A percentile compares a stretch with the other conserved stretches of the same genome.
These are phyloP conservation scores for Serendipita vermifera DNA, from an alignment of 768 basidiomycete genomes.

Conservation along the genomic window DNA sequence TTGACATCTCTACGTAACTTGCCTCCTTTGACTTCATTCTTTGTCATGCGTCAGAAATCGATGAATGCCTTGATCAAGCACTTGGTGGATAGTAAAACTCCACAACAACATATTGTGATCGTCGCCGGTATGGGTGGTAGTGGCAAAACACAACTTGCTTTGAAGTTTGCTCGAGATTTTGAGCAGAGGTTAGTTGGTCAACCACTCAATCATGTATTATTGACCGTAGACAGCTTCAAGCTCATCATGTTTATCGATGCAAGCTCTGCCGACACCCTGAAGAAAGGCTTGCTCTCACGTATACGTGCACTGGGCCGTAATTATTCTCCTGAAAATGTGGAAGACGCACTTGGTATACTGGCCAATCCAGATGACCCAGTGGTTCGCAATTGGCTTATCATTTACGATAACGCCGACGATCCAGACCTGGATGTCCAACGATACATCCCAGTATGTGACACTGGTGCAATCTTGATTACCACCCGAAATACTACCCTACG, in stretches of 20 bases:
- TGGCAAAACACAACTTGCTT: slow-evolving; percentile 4
- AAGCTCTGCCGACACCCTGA: neutral
- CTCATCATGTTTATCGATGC: slow-evolving; percentile 4
- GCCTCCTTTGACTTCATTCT: slow-evolving; percentile 4
- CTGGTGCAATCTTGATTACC: neutral
- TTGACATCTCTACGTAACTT: no score
- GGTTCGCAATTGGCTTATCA: neutral
- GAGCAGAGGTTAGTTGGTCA: neutral
- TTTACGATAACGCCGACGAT: neutral
- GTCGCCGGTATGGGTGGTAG: neutral
- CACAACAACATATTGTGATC: neutral
- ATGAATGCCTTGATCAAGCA: neutral
- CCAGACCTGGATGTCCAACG: neutral
- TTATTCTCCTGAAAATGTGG: no score
- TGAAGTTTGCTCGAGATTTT: neutral
- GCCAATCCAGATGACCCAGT: no score
- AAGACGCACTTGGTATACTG: no score
- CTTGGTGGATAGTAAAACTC: neutral
- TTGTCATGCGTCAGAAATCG: neutral
- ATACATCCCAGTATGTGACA: neutral
- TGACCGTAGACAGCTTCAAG: neutral
- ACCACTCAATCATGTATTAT: no score
- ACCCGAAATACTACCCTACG: neutral
- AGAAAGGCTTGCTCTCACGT: neutral
- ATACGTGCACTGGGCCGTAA: neutral